Evolutionary conservation across 306 rosid species (phyloP), one percentile per base, ranked within the genome.

Genomic region (Cyclanthera cordifolia): DNA sequence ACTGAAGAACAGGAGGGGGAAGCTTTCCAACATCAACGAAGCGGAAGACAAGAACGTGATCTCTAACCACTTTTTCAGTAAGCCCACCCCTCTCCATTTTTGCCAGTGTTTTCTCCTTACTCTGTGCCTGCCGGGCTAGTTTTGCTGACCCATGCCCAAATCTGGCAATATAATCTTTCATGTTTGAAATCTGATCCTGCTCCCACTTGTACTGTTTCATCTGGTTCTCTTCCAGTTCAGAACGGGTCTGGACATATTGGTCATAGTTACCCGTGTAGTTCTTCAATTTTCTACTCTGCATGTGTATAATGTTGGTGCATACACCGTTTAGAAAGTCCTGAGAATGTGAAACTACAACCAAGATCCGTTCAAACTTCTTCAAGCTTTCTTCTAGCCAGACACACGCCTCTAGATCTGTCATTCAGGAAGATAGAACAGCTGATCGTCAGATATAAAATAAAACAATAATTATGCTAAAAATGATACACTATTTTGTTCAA

Each of bases 1-100:
- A 94, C 76, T 94, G 99, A 70, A 94, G 99, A 1, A 94, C 99
- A 2, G 99, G 99, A 1, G 97, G 99, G 6, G 99, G 99, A 57
- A 94, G 97, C 87, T 94, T 94, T 51, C 99, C 99, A 46, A 94
- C 99, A 74, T 94, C 96, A 39, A 77, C 95, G 75, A 94, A 90
- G 67, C 96, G 96, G 81, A 94, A 94, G 60, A 90, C 90, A 74
- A 94, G 72, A 80, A 94, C 73, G 74, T 71, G 77, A 86, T 94
- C 99, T 64, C 83, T 86, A 6, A n/a, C 79, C 63, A 94, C 99
- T 86, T 77, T 94, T 77, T 88, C 99, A 17, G 99, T 80, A 74
- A 94, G 97, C 23, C 99, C 97, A 75, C 99, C 96, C 2, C 99
- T 88, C 85, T 94, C 97, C 99, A 94, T 94, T 74, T 94, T 94